Evolutionary conservation across 2,329 filamentous ascomycete species (phyloP).

Genomic region (Chaetomiaceae sp.): DNA sequence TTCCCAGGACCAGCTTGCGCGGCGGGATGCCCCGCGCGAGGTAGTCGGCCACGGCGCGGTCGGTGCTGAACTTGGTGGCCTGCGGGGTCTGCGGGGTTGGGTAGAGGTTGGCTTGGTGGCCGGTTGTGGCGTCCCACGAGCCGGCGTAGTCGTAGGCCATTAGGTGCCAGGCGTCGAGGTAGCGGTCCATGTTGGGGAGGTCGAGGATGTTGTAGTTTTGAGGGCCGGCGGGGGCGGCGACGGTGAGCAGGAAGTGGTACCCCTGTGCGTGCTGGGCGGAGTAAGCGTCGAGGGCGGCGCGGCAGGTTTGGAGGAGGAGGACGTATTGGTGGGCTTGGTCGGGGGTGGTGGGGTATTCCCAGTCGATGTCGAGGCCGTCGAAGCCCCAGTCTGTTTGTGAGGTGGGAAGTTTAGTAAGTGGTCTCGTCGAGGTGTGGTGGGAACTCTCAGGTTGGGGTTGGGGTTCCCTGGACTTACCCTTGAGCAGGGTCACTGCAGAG

Average conservation of each 20-base stretch:
- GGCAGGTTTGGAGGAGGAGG: slow-evolving; percentile 39
- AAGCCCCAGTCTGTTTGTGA: slow-evolving; percentile 52
- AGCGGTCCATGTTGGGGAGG: slow-evolving; percentile 42
- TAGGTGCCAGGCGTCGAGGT: slow-evolving; percentile 51
- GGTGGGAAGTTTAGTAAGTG: neutral
- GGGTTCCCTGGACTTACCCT: slow-evolving; percentile 30
- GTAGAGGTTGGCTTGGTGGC: slow-evolving; percentile 67
- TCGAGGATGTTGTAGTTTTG: slow-evolving; percentile 42
- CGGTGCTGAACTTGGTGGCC: slow-evolving; percentile 64
- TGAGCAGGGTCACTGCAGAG: slow-evolving; percentile 63
- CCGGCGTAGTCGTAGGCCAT: slow-evolving; percentile 70
- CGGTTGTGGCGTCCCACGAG: slow-evolving; percentile 55
- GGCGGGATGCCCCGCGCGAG: slow-evolving; percentile 51
- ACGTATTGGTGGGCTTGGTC: slow-evolving; percentile 40
- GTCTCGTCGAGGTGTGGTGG: neutral
- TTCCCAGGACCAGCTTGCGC: slow-evolving; percentile 66
- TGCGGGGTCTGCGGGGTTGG: slow-evolving; percentile 44
- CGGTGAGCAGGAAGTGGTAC: slow-evolving; percentile 32
- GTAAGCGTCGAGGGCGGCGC: slow-evolving; percentile 33
- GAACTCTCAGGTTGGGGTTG: neutral
- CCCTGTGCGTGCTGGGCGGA: slow-evolving; percentile 27
- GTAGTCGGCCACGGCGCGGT: slow-evolving; percentile 62
- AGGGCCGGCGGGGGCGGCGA: slow-evolving; percentile 38
- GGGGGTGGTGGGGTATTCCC: slow-evolving; percentile 46
- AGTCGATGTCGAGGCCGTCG: slow-evolving; percentile 54